These are phyloP conservation scores for Chaetomium fimeti DNA, from an alignment of 495 filamentous ascomycete species.

Conservation along the genomic window DNA sequence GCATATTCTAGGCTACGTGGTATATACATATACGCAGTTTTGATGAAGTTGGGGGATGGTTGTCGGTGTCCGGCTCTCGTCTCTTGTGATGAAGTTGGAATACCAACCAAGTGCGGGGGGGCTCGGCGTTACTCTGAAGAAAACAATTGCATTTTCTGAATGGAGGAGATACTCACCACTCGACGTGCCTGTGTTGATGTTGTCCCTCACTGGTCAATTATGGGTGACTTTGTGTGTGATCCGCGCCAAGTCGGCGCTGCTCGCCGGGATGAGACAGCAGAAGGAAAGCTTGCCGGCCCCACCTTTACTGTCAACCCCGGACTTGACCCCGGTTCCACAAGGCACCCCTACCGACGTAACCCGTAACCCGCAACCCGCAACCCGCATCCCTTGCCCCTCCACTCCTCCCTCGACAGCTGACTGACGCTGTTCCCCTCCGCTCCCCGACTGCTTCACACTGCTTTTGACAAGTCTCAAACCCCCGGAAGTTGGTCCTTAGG, in stretches of 20 bases:
- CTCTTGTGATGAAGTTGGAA: too few relatives aligned
- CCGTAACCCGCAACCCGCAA: too few relatives aligned
- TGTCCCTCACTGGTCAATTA: background rate
- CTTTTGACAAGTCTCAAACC: background rate
- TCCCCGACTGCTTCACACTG: background rate
- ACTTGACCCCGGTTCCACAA: background rate
- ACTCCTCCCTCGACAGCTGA: background rate
- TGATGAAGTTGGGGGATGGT: too few relatives aligned
- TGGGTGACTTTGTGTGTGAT: background rate
- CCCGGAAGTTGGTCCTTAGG: background rate
- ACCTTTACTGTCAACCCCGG: background rate
- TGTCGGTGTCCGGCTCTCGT: too few relatives aligned
- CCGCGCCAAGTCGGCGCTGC: background rate
- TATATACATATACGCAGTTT: too few relatives aligned
- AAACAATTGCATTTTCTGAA: too few relatives aligned
- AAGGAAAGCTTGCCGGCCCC: background rate
- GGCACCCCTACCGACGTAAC: background rate
- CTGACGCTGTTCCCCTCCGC: background rate
- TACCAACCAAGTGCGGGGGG: too few relatives aligned
- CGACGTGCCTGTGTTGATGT: too few relatives aligned
- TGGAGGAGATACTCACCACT: too few relatives aligned
- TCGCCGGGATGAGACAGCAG: background rate
- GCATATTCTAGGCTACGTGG: too few relatives aligned
- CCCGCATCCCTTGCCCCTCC: slow-evolving; percentile 7
- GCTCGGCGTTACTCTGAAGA: too few relatives aligned